Base-by-base conservation (phyloP, 768 basidiomycete genomes). In the Boletus coccyginus region DNA sequence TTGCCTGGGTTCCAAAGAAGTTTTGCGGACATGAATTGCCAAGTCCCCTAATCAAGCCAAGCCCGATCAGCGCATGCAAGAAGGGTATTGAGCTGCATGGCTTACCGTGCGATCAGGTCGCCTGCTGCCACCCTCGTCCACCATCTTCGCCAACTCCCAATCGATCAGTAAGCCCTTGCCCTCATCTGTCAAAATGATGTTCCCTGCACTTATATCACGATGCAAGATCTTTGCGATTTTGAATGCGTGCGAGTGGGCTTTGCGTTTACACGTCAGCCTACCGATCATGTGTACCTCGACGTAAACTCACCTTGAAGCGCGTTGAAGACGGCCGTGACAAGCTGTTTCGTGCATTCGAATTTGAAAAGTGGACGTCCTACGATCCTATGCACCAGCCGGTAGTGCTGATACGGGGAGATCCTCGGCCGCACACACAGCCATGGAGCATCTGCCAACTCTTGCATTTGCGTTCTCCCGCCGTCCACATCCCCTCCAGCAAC, bases 201-300 rank as follows among this genome's bases (percentile, higher is more conserved):
- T 72, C 5, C 59, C 57, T 0, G 33, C 32, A 29, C 70, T 73
- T 19, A 70, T 62, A 27, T 72, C 70, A 2, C 71, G 59, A 45
- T 72, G 70, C 21, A 71, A 53, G 12, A 66, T 52, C 5, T 45
- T 45, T 5, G 61, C 54, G 1, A 42, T 14, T 2, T 46, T 32
- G 36, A 49, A 67, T 7, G 68, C 68, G 5, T 60, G 56, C 21
- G 53, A 17, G 39, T 70, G 66, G 5, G 63, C 70, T 72, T 12
- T 1, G 13, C 2, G 3, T 32, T 13, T 3, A 10, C 17, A 42
- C n/a, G 7, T 52, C 16, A 52, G 14, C 10, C 12, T 9, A 36
- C 9, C 0, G 3, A 17, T 24, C 2, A 7, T 13, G 9, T 21
- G 0, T 12, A 27, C 27, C 27, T 27, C 27, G 2, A 27, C 27